A percentile compares a stretch with the other conserved stretches of the same genome.
phyloP scores from a whole-genome alignment of 2,329 filamentous ascomycete species.

The Fusarium nodosum region DNA sequence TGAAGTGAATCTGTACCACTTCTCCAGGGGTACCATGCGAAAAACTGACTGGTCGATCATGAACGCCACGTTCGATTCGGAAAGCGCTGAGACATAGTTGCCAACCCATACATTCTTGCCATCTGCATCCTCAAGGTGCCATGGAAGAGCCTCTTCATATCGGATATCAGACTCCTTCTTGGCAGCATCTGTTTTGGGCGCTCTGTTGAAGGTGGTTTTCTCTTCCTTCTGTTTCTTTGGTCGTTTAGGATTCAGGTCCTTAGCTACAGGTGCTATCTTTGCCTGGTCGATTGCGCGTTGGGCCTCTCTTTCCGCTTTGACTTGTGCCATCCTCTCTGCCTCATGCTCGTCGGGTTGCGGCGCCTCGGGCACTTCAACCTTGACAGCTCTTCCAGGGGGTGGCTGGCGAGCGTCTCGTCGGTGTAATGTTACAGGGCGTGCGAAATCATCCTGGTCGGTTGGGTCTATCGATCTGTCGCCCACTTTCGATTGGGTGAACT shows the following conservation, averaged over 20 bases:
- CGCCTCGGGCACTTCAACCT: conserved; percentile 67
- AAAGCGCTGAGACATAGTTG: conserved; percentile 89
- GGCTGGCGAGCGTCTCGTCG: conserved; percentile 85
- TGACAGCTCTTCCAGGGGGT: conserved; percentile 72
- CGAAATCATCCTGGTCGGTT: conserved; percentile 80
- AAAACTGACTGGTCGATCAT: conserved; percentile 78
- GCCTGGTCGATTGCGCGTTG: conserved; percentile 89
- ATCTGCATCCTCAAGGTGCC: conserved; percentile 97
- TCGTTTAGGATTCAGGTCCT: conserved; percentile 65
- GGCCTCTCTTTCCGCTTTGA: conserved; percentile 83
- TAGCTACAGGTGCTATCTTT: conserved; percentile 88
- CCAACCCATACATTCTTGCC: conserved; percentile 96
- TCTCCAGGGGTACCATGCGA: conserved; percentile 91
- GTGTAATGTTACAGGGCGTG: conserved; percentile 88
- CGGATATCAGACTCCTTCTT: conserved; percentile 80
- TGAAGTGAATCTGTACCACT: conserved; percentile 90
- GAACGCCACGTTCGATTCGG: conserved; percentile 85
- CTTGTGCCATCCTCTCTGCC: conserved; percentile 74
- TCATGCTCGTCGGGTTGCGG: conserved; percentile 68
- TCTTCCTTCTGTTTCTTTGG: conserved; percentile 80
- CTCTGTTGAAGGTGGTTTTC: conserved; percentile 87
- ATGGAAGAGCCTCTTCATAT: conserved; percentile 95
- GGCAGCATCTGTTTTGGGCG: conserved; percentile 83
- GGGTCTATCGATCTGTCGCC: conserved; percentile 75
- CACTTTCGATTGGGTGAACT: conserved; percentile 73